A percentile compares a stretch with the other conserved stretches of the same genome.
These are phyloP conservation scores for Haplographium delicatum DNA, from an alignment of 495 filamentous ascomycete species.

Conservation along the genomic window DNA sequence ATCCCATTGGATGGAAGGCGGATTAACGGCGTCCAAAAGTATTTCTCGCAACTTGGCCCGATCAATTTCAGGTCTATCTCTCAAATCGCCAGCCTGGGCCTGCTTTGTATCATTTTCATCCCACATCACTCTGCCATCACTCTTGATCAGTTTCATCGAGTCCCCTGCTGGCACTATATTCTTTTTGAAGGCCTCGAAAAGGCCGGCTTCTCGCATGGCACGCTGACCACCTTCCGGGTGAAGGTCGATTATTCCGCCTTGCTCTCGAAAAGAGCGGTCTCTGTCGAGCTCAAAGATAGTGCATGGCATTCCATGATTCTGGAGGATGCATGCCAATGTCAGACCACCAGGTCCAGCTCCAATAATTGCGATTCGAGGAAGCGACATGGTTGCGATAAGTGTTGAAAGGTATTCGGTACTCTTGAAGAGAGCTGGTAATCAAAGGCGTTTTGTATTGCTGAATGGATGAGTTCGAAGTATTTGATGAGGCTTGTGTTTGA, in stretches of 20 bases:
- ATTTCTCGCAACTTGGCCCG: slow-evolving; percentile 20
- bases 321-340: slow-evolving; percentile 51
- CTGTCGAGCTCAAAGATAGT: slow-evolving; percentile 50
- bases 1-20: slow-evolving; percentile 16
- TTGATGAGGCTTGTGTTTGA: no score
- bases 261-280: slow-evolving; percentile 30
- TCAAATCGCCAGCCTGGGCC: not conserved
- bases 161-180: slow-evolving; percentile 39
- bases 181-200: slow-evolving; percentile 44
- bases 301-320: slow-evolving; percentile 35
- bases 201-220: slow-evolving; percentile 46
- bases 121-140: slow-evolving; percentile 24
- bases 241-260: slow-evolving; percentile 54
- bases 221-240: slow-evolving; percentile 45
- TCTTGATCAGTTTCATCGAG: slow-evolving; percentile 24
- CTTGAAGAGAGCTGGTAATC: no score
- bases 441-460: no score
- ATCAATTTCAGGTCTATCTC: slow-evolving; percentile 25
- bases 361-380: slow-evolving; percentile 45
- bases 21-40: slow-evolving; percentile 16
- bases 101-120: slow-evolving; percentile 19
- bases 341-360: slow-evolving; percentile 55
- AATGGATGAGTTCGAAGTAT: no score
- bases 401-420: not conserved
- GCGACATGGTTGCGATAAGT: slow-evolving; percentile 21